Conservation (phyloP, 176 grass and related monocot genomes). For the Oryza brachyantha region DNA sequence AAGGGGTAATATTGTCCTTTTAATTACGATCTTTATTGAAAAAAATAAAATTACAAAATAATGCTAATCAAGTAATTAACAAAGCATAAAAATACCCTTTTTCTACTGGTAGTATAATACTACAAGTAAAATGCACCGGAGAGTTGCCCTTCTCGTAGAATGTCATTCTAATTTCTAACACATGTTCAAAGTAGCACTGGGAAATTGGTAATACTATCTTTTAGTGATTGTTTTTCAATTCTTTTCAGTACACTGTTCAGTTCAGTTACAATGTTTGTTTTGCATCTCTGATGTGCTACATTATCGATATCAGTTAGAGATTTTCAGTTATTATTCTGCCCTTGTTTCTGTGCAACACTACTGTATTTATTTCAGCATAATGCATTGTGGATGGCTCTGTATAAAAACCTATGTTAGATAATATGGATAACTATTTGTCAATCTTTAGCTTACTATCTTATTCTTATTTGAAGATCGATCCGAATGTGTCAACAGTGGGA, state of each 20-base stretch:
- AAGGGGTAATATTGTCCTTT: no score
- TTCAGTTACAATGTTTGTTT: not conserved
- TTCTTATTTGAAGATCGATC: slow-evolving; percentile 39
- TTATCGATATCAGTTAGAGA: not conserved
- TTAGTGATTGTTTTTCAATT: no score
- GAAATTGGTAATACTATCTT: no score
- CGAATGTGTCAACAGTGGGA: not conserved
- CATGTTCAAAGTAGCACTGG: not conserved
- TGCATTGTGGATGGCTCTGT: not conserved
- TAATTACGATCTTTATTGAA: no score
- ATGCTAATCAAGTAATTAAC: no score
- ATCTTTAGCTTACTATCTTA: slow-evolving; percentile 16
- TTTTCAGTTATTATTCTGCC: not conserved
- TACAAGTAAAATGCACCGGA: no score
- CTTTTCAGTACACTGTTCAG: no score
- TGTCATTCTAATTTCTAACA: not conserved
- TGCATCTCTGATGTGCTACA: not conserved
- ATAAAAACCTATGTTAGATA: not conserved
- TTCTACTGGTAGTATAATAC: no score
- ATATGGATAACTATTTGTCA: not conserved
- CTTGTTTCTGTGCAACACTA: not conserved
- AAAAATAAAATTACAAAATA: no score
- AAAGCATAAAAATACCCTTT: no score
- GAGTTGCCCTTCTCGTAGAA: not conserved
- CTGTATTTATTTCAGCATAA: not conserved